Base-by-base conservation (phyloP, 768 basidiomycete genomes). In the Lentinula edodes region DNA sequence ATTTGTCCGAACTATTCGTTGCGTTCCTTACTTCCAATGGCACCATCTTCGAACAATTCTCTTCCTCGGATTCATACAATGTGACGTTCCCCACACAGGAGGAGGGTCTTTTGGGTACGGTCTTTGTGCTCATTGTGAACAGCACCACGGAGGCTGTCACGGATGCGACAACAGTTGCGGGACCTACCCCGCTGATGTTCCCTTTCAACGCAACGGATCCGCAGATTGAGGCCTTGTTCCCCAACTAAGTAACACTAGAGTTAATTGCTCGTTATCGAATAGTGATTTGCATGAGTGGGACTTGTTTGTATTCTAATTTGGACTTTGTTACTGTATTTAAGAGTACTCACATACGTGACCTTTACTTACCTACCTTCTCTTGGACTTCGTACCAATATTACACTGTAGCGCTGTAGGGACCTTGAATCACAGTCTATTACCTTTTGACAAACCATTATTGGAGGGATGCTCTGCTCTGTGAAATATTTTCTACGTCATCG, bases 161-260 rank as follows among this genome's bases (percentile, higher is more conserved):
- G 12, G 79, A 80, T 64, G 68, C 68, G 35, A 76, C 72, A 66
- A 79, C 74, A 54, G 62, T 80, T 32, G 79, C 79, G 46, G 79
- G 79, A 7, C 76, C 74, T 20, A 68, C 71, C 18, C 58, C 48
- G 15, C 18, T 59, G 7, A 59, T 59, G 58, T 59, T 59, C 35
- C 58, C 58, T 38, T 56, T 56, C 41, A 56, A 56, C 36, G 55
- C 55, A 5, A 56, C 55, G 41, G 42, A 56, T 28, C 39, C 39
- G 10, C 38, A 20, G n/a, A 39, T 56, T 15, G 55, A 56, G 28
- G 38, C 55, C 9, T 34, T 56, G 55, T 56, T 56, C 41, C 23
- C 38, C 18, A 38, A 54, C 36, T 38, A 48, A n/a, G 10, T 6
- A 23, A 48, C 8, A n/a, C 2, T n/a, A 8, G 15, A 41, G 28